phyloP scores from a whole-genome alignment of 1,139 yeast species.

The Pichia sp. region DNA sequence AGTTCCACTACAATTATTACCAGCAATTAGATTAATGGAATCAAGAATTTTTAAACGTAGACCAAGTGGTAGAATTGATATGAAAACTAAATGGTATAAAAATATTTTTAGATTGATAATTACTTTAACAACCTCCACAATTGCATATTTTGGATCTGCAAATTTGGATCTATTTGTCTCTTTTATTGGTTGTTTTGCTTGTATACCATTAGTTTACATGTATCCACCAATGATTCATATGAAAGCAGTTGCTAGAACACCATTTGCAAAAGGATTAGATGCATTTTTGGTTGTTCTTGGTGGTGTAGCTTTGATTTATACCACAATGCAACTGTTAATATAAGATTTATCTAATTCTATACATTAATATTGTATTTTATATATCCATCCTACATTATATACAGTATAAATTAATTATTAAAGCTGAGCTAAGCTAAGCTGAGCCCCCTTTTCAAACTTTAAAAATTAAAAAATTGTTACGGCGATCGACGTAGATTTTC shows the following conservation, averaged over 20 bases:
- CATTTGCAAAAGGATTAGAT: slow-evolving; percentile 34
- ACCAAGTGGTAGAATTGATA: slow-evolving; percentile 50
- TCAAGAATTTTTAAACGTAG: slow-evolving; percentile 45
- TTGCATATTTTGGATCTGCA: slow-evolving; percentile 58
- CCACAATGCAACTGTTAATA: slow-evolving; percentile 39
- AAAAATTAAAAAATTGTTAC: too few species aligned
- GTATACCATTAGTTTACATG: slow-evolving; percentile 78
- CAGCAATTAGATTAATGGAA: slow-evolving; percentile 69
- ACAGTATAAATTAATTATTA: too few species aligned
- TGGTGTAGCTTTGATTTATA: slow-evolving; percentile 53
- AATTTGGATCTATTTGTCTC: slow-evolving; percentile 68
- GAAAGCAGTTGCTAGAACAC: slow-evolving; percentile 31
- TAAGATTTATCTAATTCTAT: background rate
- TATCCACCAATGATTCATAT: slow-evolving; percentile 72
- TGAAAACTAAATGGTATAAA: slow-evolving; percentile 58
- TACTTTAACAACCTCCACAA: slow-evolving; percentile 46
- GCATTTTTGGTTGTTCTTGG: slow-evolving; percentile 49
- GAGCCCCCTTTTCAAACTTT: too few species aligned
- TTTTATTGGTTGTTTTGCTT: slow-evolving; percentile 75
- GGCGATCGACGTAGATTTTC: background rate
- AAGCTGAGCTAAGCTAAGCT: too few species aligned
- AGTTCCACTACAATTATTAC: slow-evolving; percentile 71
- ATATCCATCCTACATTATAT: too few species aligned
- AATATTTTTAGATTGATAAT: slow-evolving; percentile 49
- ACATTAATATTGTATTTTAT: too few species aligned